Evolutionary conservation across 768 basidiomycete species (phyloP), one percentile per base, ranked within the genome.

Genomic region (Heimioporus sp.): DNA sequence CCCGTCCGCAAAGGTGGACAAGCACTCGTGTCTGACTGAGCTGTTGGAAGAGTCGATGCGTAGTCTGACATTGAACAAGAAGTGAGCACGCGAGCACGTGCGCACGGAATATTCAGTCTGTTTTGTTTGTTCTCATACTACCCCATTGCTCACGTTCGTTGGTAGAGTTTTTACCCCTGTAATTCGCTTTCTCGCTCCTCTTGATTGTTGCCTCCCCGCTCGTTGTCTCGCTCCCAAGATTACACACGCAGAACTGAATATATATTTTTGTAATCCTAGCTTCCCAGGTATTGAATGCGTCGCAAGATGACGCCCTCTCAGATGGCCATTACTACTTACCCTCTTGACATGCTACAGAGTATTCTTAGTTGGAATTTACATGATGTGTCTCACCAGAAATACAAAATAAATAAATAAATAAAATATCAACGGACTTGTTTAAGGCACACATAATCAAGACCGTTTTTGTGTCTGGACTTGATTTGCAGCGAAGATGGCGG

Each of bases 1-100:
- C 11, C 13, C 53, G 50, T 39, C 53, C 31, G 24, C 55, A 50
- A 63, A 55, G 59, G 37, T 43, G 55, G 59, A 53, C 52, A 54
- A 59, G 43, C 40, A 20, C 35, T 54, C 52, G 36, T 59, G 53
- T 30, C 34, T 70, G 17, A 67, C 74, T 24, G 73, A 80, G 39
- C 59, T 82, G 24, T 67, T 86, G 65, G 85, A 85, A 72, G 84
- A 86, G 69, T 81, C 82, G 53, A 85, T 87, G 83, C 72, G 80
- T 60, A 83, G 79, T 62, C 69, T 87, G 73, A 84, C 76, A 51
- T 56, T 87, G 55, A 73, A 71, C 51, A 83, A 83, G 78, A 85
- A 80, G 65, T 65, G 43, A 52, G 20, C n/a, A 19, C n/a, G 3
- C 43, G 39, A 35, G 24, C 13, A 2, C 19, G 1, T 7, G 35